Conservation (phyloP, 352 stramenopile genomes). For the Globisporangium spiculum region DNA sequence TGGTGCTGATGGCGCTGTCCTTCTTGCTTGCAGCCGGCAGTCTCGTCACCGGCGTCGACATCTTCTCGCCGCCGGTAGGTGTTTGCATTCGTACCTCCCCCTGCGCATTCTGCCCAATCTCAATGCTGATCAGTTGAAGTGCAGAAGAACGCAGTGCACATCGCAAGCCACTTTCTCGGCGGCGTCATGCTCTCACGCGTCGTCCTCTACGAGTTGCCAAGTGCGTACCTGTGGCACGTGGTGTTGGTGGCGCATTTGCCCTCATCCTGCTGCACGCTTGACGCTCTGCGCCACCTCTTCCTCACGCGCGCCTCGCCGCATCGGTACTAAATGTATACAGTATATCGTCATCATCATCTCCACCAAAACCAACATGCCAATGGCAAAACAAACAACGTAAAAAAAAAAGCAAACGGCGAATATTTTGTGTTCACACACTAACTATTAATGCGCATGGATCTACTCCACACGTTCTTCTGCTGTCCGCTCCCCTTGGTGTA, state of each 20-base stretch:
- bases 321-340: conserved; percentile 13
- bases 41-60: conserved; percentile 46
- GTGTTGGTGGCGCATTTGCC: conserved; percentile 35
- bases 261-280: conserved; percentile 30
- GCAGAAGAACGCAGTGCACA: conserved; percentile 54
- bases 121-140: neutral
- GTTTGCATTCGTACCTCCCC: neutral
- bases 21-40: conserved; percentile 36
- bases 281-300: conserved; percentile 27
- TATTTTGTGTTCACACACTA: conserved; percentile 15
- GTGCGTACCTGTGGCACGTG: conserved; percentile 49
- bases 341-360: too few relatives aligned
- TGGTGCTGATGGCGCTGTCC: conserved; percentile 33
- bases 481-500: conserved; percentile 4
- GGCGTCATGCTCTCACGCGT: conserved; percentile 57
- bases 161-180: conserved; percentile 57
- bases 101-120: neutral
- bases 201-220: conserved; percentile 37
- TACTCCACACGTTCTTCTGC: conserved; percentile 5
- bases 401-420: conserved; percentile 15
- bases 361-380: neutral
- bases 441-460: conserved; percentile 10
- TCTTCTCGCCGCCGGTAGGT: conserved; percentile 45
- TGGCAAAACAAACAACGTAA: conserved; percentile 20
- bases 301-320: conserved; percentile 24